These are phyloP conservation scores for Phytophthora tubulina DNA, from an alignment of 352 stramenopile genomes.

Conservation along the genomic window DNA sequence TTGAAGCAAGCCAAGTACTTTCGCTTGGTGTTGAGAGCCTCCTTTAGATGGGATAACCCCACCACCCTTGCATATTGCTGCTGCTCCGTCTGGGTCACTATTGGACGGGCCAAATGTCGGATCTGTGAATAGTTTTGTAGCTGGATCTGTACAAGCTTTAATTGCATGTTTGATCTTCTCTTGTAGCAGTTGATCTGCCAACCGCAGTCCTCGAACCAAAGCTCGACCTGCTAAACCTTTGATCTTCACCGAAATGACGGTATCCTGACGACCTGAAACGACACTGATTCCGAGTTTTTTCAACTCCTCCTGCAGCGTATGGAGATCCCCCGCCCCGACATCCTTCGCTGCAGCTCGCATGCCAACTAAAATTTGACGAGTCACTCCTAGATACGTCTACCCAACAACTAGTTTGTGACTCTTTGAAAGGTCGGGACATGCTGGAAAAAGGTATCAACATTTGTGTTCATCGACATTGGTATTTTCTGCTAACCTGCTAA, in stretches of 20 bases:
- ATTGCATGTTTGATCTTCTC: conserved; percentile 79
- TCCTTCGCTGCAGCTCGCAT: conserved; percentile 29
- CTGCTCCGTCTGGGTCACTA: conserved; percentile 63
- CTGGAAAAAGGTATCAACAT: not conserved
- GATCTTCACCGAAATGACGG: conserved; percentile 80
- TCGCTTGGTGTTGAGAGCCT: conserved; percentile 77
- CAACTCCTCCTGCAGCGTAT: conserved; percentile 78
- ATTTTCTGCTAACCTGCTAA: not conserved
- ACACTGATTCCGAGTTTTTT: conserved; percentile 83
- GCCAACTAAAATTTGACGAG: conserved; percentile 29
- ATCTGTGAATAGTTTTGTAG: conserved; percentile 75
- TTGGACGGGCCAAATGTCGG: conserved; percentile 81
- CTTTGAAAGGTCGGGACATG: conserved; percentile 17
- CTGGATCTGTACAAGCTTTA: conserved; percentile 54
- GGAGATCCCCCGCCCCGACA: conserved; percentile 43
- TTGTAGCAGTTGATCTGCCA: conserved; percentile 79
- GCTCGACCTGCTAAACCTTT: conserved; percentile 72
- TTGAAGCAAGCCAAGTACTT: conserved; percentile 75
- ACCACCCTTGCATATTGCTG: conserved; percentile 76
- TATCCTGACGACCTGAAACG: conserved; percentile 80
- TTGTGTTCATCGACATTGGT: not conserved
- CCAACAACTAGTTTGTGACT: conserved; percentile 10
- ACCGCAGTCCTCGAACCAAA: conserved; percentile 59
- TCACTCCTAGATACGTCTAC: conserved; percentile 17
- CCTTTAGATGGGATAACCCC: conserved; percentile 67